Conservation (phyloP, 2,329 filamentous ascomycete genomes). For the Zymoseptoria ardabiliae region DNA sequence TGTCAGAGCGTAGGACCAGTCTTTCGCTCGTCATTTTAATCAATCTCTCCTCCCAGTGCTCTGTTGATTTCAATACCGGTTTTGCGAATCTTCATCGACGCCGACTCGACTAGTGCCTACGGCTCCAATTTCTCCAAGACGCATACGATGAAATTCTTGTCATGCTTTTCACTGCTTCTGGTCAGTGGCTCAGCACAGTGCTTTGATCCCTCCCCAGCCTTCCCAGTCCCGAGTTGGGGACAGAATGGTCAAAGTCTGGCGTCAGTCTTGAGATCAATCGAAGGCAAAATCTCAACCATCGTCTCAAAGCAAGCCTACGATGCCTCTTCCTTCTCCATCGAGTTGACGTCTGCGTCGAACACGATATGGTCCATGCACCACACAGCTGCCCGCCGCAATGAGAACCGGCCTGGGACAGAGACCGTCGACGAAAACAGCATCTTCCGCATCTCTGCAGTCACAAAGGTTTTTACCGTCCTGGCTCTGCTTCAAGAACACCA, state of each 20-base stretch:
- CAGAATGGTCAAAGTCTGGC: constrained; percentile 13
- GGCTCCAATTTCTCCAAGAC: background rate
- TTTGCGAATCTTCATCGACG: background rate
- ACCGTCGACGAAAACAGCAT: constrained; percentile 31
- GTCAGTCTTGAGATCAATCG: constrained; percentile 23
- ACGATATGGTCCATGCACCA: constrained; percentile 32
- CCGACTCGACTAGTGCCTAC: background rate
- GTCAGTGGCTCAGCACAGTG: constrained; percentile 9
- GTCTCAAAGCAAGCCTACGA: constrained; percentile 21
- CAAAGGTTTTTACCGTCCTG: constrained; percentile 44
- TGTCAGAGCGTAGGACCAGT: background rate
- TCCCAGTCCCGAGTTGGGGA: constrained; percentile 22
- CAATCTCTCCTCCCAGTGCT: no score
- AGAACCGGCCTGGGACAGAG: constrained; percentile 27
- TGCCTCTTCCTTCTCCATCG: constrained; percentile 31
- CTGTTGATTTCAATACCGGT: background rate
- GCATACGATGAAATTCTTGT: background rate
- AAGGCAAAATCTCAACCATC: constrained; percentile 18
- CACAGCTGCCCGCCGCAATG: constrained; percentile 29
- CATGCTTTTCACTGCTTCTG: background rate
- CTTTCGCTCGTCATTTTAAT: background rate
- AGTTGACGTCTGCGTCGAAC: constrained; percentile 30
- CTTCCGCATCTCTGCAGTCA: constrained; percentile 32
- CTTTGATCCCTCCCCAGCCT: constrained; percentile 27
- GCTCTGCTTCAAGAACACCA: constrained; percentile 49